Evolutionary conservation across 305 asterid genomes (phyloP), one percentile per base, ranked within the genome.

Genomic region (Fraxinus dipetala): DNA sequence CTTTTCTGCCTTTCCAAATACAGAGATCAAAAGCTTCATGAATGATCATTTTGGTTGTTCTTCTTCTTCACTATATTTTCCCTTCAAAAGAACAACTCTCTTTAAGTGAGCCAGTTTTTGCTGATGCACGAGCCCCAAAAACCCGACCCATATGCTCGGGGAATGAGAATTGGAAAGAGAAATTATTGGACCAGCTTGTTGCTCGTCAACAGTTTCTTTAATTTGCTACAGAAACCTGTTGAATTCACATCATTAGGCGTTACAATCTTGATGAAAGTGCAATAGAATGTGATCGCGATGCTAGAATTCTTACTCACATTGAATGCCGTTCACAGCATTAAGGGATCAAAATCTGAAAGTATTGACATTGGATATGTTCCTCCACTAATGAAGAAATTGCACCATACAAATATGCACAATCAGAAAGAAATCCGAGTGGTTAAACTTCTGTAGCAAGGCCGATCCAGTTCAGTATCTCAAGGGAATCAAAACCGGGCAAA

Each of bases 291-390:
- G 31, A 51, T 20, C 6, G 43, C 1, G 11, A 43, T 18, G 9
- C 32, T 69, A 8, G 38, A n/a, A 32, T 73, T 13, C n/a, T 35
- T n/a, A 75, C 97, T 91, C 82, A 87, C 91, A 76, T 88, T 87
- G 10, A 88, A 78, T 14, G 91, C 89, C 9, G 85, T 80, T 1
- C 90, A 81, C 85, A 84, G 5, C n/a, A 89, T 84, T 35, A 6
- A 4, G 22, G 85, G 11, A 70, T 85, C 87, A 22, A 85, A 89
- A 4, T 90, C 90, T 72, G 88, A 82, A 6, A 95, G 93, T 16
- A 95, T 67, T 1, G 98, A 91, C 5, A 86, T 77, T 0, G 97
- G 98, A 84, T 87, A 83, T 10, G 76, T 22, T 80, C 91, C 90
- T 59, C 91, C 91, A 54, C 87, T 88, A 38, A 89, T 51, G 65